These are phyloP conservation scores for Trichoderma sp. DNA, from an alignment of 2,329 filamentous ascomycete species.

Conservation along the genomic window DNA sequence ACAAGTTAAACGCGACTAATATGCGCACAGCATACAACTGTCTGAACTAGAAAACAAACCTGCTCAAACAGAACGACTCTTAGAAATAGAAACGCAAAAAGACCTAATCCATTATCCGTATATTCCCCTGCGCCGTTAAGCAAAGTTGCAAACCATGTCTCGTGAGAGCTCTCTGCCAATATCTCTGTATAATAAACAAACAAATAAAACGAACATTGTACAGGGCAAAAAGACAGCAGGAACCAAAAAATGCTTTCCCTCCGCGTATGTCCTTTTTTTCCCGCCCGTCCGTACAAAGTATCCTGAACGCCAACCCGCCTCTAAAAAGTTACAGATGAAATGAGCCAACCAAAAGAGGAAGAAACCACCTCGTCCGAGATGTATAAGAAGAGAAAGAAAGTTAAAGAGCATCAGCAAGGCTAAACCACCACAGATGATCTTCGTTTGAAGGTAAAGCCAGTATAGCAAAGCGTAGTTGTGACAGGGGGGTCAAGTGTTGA, in stretches of 20 bases:
- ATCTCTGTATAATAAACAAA: slow-evolving; percentile 17
- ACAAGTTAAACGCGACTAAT: neutral
- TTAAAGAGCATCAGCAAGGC: neutral
- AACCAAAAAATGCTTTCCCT: too few species aligned
- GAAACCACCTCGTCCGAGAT: neutral
- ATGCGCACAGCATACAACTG: neutral
- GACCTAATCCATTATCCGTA: neutral
- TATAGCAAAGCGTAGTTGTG: neutral
- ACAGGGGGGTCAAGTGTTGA: neutral
- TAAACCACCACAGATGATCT: neutral
- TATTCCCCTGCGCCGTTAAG: neutral
- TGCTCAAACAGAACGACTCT: neutral
- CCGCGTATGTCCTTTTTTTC: neutral
- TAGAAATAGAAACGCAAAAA: neutral
- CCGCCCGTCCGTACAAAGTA: slow-evolving; percentile 1
- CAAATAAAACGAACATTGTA: neutral
- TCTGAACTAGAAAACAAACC: neutral
- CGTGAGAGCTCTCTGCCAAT: slow-evolving; percentile 25
- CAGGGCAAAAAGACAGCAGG: neutral
- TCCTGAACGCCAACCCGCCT: slow-evolving; percentile 21
- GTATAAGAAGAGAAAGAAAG: neutral
- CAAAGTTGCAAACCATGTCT: slow-evolving; percentile 21
- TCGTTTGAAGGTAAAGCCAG: neutral
- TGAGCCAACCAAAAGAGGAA: neutral
- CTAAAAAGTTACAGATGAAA: neutral